phyloP scores from a whole-genome alignment of 768 basidiomycete genomes.

The Amylocystis lapponica region DNA sequence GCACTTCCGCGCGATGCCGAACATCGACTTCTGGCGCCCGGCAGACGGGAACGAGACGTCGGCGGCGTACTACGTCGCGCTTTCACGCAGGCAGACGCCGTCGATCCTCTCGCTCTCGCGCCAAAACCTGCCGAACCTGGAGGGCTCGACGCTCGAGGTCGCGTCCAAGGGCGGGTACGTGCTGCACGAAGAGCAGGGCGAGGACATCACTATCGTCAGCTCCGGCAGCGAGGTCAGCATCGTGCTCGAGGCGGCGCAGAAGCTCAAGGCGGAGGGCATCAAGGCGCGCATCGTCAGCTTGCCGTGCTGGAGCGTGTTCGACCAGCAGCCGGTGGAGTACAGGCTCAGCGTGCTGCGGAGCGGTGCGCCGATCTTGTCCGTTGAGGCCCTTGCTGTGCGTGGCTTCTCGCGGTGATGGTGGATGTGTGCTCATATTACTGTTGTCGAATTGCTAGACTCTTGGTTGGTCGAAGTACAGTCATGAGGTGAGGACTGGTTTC shows the following conservation, averaged over 20 bases:
- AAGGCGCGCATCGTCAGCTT: constrained; percentile 81
- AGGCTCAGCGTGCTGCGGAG: constrained; percentile 79
- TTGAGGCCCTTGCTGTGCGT: constrained; percentile 73
- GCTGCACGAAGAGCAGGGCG: constrained; percentile 69
- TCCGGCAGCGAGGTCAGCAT: constrained; percentile 88
- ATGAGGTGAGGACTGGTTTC: constrained; percentile 48
- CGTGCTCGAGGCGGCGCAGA: constrained; percentile 78
- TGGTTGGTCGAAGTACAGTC: constrained; percentile 88
- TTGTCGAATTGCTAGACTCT: constrained; percentile 44
- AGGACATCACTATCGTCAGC: constrained; percentile 86
- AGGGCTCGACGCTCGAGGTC: constrained; percentile 78
- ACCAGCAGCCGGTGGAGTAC: constrained; percentile 77
- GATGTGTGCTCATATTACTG: background rate
- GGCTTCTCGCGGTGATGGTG: background rate
- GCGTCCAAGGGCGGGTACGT: constrained; percentile 87
- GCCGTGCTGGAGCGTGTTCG: constrained; percentile 88
- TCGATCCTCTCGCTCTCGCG: constrained; percentile 80
- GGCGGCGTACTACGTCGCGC: constrained; percentile 78
- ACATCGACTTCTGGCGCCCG: constrained; percentile 88
- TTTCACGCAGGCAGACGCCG: constrained; percentile 71
- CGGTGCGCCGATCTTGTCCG: constrained; percentile 83
- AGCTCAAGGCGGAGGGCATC: constrained; percentile 71
- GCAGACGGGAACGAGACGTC: constrained; percentile 98
- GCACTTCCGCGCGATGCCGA: constrained; percentile 85
- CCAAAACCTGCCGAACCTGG: constrained; percentile 92